Conservation (phyloP, 306 rosid species). For the Quercus agrifolia region DNA sequence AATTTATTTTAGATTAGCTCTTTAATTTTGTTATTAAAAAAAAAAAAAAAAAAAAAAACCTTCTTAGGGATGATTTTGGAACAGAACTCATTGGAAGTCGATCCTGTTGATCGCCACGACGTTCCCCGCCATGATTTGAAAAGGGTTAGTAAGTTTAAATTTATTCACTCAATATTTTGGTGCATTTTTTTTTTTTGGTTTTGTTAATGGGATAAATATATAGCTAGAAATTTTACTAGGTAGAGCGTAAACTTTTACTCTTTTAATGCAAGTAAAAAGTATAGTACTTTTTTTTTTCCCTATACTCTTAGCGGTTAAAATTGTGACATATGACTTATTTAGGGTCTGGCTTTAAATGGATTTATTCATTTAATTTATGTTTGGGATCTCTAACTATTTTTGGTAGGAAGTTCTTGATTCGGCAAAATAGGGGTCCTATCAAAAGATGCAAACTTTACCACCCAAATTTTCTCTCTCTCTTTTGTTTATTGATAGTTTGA, state of each 20-base stretch:
- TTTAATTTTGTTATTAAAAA: neutral
- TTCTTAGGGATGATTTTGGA: neutral
- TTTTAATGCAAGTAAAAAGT: too few relatives aligned
- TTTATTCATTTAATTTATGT: neutral
- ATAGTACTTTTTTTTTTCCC: too few relatives aligned
- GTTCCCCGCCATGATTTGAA: constrained; percentile 77
- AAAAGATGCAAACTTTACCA: constrained; percentile 3
- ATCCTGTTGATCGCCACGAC: constrained; percentile 54
- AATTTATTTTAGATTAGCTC: neutral
- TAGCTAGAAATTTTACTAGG: neutral
- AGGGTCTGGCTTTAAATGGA: neutral
- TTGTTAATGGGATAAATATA: neutral
- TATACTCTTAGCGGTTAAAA: neutral
- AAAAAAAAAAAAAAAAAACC: neutral
- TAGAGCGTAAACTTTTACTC: neutral
- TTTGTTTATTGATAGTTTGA: too few relatives aligned
- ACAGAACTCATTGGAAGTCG: constrained; percentile 63
- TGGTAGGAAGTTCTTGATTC: neutral
- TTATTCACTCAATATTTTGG: neutral
- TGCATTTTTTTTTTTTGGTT: neutral
- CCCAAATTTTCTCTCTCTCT: neutral
- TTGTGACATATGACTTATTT: neutral
- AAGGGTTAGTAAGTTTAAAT: constrained; percentile 32
- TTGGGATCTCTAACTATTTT: neutral
- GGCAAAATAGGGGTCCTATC: neutral